These are phyloP conservation scores for Massarina eburnea DNA, from an alignment of 2,329 filamentous ascomycete genomes.

Conservation along the genomic window DNA sequence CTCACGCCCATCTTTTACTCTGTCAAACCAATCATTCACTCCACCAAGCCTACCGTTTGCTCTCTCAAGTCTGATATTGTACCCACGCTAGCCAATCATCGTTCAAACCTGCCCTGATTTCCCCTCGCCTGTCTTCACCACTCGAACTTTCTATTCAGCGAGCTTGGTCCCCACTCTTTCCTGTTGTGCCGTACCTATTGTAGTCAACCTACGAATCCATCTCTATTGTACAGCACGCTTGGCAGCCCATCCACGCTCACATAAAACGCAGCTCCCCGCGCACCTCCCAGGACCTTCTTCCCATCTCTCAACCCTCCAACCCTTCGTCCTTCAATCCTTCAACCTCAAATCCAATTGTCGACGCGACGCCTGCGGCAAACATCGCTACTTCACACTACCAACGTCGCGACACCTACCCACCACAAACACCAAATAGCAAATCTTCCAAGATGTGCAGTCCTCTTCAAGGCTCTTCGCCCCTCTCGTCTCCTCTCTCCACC, in stretches of 20 bases:
- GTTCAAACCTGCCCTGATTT: background rate
- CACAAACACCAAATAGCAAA: slow-evolving; percentile 6
- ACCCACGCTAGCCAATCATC: background rate
- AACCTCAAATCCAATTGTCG: background rate
- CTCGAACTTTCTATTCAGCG: background rate
- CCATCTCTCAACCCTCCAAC: slow-evolving; percentile 3
- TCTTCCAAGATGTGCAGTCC: slow-evolving; percentile 10
- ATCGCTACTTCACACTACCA: background rate
- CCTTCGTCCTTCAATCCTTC: too few relatives aligned
- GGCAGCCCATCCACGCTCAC: background rate
- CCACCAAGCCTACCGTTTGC: too few relatives aligned
- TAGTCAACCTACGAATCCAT: background rate
- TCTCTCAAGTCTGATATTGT: background rate
- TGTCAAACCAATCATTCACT: background rate
- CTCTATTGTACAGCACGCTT: slow-evolving; percentile 4
- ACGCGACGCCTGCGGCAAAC: background rate
- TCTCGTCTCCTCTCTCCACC: slow-evolving; percentile 12
- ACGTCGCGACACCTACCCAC: slow-evolving; percentile 1
- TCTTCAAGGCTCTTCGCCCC: slow-evolving; percentile 9
- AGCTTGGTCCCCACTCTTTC: background rate
- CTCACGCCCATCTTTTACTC: background rate
- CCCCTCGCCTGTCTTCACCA: background rate
- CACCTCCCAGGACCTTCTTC: background rate
- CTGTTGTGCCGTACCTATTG: slow-evolving; percentile 4
- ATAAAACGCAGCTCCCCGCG: background rate